Evolutionary conservation across 208 protist species (phyloP), one percentile per base, ranked within the genome.

Genomic region (Tetramitus jugosus): DNA sequence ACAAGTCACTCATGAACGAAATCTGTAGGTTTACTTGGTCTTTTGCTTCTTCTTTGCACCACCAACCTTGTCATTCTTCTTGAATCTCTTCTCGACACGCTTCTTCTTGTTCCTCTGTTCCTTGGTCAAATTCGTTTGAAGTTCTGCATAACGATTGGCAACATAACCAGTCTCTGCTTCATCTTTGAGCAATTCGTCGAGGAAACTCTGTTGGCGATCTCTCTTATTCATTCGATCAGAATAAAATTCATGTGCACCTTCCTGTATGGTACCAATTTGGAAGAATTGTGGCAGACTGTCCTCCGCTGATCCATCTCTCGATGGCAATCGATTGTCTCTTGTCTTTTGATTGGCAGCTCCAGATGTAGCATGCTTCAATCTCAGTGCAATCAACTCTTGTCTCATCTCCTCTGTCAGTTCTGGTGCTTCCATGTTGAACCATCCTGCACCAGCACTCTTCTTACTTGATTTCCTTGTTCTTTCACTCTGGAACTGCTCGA

Each of bases 211-310:
- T 65, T 65, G 26, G 35, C 60, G 23, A 17, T 65, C 31, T 29
- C 31, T 65, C 10, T 65, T 65, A 3, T 35, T 29, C 0, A 35
- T 29, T 40, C 60, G 4, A 13, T 65, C 31, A 0, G 31, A 40
- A 65, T 65, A 65, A 40, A 39, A 65, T 65, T 65, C 60, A 35
- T 35, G 35, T 13, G 60, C 60, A 20, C 31, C 31, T 13, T 65
- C 60, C 23, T 40, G 10, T 26, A 65, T 39, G 31, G 60, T 65
- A 65, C 60, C 60, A 65, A 65, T 65, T 65, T 65, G 60, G 8
- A 65, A 65, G 31, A 40, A 65, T 40, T 65, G 17, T 39, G 60
- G 60, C 3, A 39, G 4, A 17, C 40, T 39, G 20, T 39, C 26
- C 20, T 65, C 31, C 23, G 6, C n/a, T 29, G 14, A 33, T 35